Evolutionary conservation across 2,329 filamentous ascomycete genomes (phyloP), one percentile per base, ranked within the genome.

Genomic region (Fusarium subglutinans): DNA sequence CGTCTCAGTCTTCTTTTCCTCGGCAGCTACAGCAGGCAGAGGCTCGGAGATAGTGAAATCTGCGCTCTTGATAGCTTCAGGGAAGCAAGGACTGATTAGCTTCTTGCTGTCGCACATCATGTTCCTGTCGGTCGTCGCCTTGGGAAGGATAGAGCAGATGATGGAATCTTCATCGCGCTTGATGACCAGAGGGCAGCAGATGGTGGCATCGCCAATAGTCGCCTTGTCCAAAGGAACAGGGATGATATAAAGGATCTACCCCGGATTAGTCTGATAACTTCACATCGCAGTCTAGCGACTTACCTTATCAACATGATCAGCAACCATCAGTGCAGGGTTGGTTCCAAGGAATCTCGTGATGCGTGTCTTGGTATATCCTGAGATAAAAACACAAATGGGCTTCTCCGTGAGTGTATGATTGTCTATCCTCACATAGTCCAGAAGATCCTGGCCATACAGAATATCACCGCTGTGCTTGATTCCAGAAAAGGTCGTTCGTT

Each of bases 151-250:
- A 7, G 67, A 70, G 51, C 66, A 70, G 4, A 70, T 37, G 1
- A 70, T 48, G 8, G 51, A 47, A 33, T 35, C n/a, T 0, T n/a
- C 13, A 20, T 54, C 67, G 1, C 66, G 59, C 37, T 65, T 70
- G 0, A 70, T 41, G 11, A 70, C 67, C 8, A 70, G 5, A 11
- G 67, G 67, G 17, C 67, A 70, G n/a, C 67, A 70, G 2, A 70
- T 45, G 0, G 51, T 70, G 0, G 67, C 67, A 7, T 70, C 66
- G 1, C 66, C 59, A 5, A 70, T 70, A 3, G 67, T 70, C 0
- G 67, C 67, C n/a, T 40, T 51, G 3, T 70, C 67, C 6, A 70
- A 24, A 12, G 67, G 67, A 5, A 70, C 67, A 8, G 67, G 67
- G 1, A 70, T 47, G 18, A 69, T 70, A 2, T 70, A 70, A 1